phyloP scores from a whole-genome alignment of 2,329 filamentous ascomycete species.

The Penicillium rolfsii region DNA sequence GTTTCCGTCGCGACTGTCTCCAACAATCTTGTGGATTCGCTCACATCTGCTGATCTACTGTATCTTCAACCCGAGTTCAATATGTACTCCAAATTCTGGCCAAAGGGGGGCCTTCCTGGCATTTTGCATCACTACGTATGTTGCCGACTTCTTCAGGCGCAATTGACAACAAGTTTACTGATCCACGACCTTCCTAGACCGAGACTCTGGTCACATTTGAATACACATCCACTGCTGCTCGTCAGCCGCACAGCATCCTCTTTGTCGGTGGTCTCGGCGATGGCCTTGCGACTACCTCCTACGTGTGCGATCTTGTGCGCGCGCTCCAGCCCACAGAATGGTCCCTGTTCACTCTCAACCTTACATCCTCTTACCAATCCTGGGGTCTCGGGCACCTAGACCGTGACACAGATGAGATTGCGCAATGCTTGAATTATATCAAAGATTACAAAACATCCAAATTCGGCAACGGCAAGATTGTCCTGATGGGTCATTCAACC shows the following conservation, averaged over 20 bases:
- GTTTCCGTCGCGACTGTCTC: background rate
- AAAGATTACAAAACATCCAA: conserved; percentile 39
- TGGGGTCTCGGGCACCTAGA: conserved; percentile 59
- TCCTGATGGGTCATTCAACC: conserved; percentile 70
- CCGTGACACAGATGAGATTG: conserved; percentile 59
- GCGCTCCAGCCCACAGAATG: conserved; percentile 54
- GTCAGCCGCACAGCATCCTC: conserved; percentile 55
- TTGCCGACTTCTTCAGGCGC: background rate
- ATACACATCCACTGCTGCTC: conserved; percentile 34
- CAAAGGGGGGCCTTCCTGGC: conserved; percentile 41
- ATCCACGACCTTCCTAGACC: conserved; percentile 21
- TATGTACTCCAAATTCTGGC: conserved; percentile 44
- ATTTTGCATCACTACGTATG: conserved; percentile 44
- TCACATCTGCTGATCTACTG: background rate
- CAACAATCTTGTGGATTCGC: background rate
- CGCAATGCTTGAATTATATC: conserved; percentile 57
- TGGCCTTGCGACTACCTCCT: conserved; percentile 59
- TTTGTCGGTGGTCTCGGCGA: conserved; percentile 64
- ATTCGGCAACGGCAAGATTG: conserved; percentile 52
- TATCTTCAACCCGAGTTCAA: background rate
- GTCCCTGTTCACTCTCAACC: conserved; percentile 57
- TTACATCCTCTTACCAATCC: conserved; percentile 57
- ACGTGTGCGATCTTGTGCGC: conserved; percentile 54
- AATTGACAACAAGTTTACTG: conserved; percentile 1
- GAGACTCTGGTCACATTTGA: conserved; percentile 48